Percentiles rank a stretch among this genome's conserved stretches.
Evolutionary conservation across 2,329 filamentous ascomycete species (phyloP).

Genomic region (Arthrobotrys pseudoclavata): DNA sequence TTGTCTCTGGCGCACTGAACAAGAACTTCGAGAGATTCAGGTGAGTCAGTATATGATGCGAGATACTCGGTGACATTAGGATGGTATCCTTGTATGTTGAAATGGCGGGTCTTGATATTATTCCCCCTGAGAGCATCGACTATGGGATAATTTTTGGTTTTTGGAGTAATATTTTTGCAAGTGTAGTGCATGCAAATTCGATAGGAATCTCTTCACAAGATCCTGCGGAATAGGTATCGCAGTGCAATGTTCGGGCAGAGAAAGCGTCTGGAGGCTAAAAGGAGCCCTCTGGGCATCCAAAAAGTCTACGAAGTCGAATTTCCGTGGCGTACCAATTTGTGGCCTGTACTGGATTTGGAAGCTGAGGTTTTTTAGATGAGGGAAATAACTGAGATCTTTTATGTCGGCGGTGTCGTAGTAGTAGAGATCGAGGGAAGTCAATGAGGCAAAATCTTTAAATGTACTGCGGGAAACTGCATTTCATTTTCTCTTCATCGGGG

Average conservation of each 20-base stretch:
- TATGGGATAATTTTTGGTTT: not conserved
- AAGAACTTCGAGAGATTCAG: not conserved
- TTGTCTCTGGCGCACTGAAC: not conserved
- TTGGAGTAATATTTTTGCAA: not conserved
- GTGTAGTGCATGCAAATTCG: constrained; percentile 5
- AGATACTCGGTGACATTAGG: not conserved
- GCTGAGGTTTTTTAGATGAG: constrained; percentile 7
- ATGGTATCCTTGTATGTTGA: constrained; percentile 1
- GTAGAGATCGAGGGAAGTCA: constrained; percentile 1
- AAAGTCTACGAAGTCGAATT: constrained; percentile 15
- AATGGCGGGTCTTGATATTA: not conserved
- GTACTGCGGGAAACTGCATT: constrained; percentile 1
- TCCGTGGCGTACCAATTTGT: not conserved
- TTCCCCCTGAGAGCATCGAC: not conserved
- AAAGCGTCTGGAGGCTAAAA: constrained; percentile 6
- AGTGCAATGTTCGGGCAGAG: not conserved
- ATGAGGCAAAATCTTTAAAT: not conserved
- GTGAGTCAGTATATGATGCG: not conserved
- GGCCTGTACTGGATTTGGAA: not conserved
- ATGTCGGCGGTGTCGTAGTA: not conserved
- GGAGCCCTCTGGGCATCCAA: constrained; percentile 15
- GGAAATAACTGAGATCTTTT: constrained; percentile 11
- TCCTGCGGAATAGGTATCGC: not conserved
- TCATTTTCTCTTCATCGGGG: not conserved
- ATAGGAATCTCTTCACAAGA: constrained; percentile 1